phyloP scores from a whole-genome alignment of 2,329 filamentous ascomycete species.

The Clathrospora elynae region DNA sequence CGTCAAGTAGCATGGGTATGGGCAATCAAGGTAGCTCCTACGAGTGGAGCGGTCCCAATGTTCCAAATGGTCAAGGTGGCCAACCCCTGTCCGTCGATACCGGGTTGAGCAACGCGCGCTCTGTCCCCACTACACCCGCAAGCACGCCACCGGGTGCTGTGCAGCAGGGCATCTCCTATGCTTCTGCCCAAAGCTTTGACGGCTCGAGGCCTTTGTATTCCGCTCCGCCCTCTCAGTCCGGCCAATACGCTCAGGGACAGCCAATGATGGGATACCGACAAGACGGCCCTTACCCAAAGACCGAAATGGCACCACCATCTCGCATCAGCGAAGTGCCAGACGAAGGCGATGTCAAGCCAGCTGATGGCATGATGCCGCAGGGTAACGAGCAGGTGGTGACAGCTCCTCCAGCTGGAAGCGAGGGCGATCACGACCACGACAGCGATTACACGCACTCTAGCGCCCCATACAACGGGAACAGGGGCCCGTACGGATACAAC shows the following conservation, averaged over 20 bases:
- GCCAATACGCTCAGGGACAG: conserved; percentile 70
- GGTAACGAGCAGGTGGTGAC: conserved; percentile 57
- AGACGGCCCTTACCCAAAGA: conserved; percentile 68
- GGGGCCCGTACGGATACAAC: conserved; percentile 77
- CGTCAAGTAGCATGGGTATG: conserved; percentile 83
- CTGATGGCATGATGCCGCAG: conserved; percentile 63
- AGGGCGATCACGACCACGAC: conserved; percentile 75
- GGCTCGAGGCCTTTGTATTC: conserved; percentile 79
- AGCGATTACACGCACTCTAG: conserved; percentile 85
- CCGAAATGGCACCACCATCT: conserved; percentile 84
- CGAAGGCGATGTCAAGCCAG: conserved; percentile 66
- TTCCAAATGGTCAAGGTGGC: conserved; percentile 58
- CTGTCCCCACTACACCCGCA: conserved; percentile 88
- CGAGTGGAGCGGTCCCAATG: conserved; percentile 68
- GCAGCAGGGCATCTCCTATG: conserved; percentile 81
- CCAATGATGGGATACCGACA: conserved; percentile 66
- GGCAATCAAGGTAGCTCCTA: conserved; percentile 74
- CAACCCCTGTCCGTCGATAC: conserved; percentile 84
- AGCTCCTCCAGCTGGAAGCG: conserved; percentile 65
- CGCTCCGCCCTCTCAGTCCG: conserved; percentile 67
- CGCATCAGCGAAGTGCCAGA: conserved; percentile 65
- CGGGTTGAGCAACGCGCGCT: conserved; percentile 75
- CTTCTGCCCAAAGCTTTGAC: conserved; percentile 73
- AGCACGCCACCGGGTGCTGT: conserved; percentile 84
- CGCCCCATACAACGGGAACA: conserved; percentile 71